Evolutionary conservation across 208 protist genomes (phyloP), one percentile per base, ranked within the genome.

Genomic region (Angomonas desouzai): DNA sequence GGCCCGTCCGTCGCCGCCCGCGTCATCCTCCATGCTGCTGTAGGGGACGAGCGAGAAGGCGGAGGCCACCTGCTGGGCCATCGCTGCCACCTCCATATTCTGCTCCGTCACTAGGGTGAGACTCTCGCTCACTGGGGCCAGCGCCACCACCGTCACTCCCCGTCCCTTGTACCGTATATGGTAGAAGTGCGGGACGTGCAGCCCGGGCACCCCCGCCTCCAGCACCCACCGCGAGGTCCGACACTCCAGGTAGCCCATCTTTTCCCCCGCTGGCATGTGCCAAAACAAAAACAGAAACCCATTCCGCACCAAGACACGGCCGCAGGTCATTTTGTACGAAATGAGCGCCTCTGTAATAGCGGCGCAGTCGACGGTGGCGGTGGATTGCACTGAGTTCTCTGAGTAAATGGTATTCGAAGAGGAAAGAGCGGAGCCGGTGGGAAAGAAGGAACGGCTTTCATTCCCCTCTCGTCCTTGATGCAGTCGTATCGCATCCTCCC

Each of bases 221-320:
- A 75, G 49, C 62, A 83, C 77, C 66, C 73, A 76, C 3, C 71
- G 77, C 6, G 63, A 83, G n/a, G 68, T 62, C 16, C 77, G 68
- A 59, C 69, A 69, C 77, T 83, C 77, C 55, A 77, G 71, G 57
- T 72, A 57, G 11, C 77, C 77, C 3, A 78, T 28, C 49, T 70
- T 66, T 62, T 83, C 77, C 13, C 77, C 77, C 3, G 70, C 43
- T 6, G 65, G 68, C 60, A 60, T 73, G 58, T 73, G 51, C 77
- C 77, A 83, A 61, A 83, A 77, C 49, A 68, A 75, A 16, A 83
- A 60, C 66, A 83, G 77, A 66, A 83, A 83, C 57, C 77, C 77
- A 10, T 73, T 55, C 30, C 66, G 51, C 16, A 76, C 77, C 27
- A 78, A 29, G 25, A 78, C 55, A 29, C 77, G 77, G 32, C 77